phyloP scores from a whole-genome alignment of 768 basidiomycete genomes.

The Dictyophora rubrovolvata region DNA sequence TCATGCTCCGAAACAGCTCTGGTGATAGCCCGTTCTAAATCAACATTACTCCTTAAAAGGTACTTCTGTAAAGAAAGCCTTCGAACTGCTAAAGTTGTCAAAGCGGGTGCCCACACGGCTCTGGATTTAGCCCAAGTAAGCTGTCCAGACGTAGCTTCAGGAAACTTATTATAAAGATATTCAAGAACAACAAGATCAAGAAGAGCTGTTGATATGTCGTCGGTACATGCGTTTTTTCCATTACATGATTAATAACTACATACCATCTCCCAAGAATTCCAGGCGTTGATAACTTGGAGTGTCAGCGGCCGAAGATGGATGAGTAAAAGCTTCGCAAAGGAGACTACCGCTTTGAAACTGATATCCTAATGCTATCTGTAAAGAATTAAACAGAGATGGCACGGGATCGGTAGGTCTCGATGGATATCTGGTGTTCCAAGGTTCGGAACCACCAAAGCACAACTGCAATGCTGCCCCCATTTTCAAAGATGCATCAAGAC shows the following conservation, averaged over 20 bases:
- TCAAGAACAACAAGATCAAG: constrained; percentile 63
- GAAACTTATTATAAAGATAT: constrained; percentile 61
- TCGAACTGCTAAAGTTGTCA: constrained; percentile 60
- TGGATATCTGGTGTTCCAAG: constrained; percentile 56
- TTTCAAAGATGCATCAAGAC: constrained; percentile 56
- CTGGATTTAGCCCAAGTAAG: constrained; percentile 61
- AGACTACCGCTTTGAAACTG: constrained; percentile 52
- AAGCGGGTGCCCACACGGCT: constrained; percentile 62
- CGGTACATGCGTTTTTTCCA: background rate
- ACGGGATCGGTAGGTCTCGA: constrained; percentile 23
- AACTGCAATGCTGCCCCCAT: constrained; percentile 57
- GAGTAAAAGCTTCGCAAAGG: constrained; percentile 73
- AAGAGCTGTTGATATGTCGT: constrained; percentile 35
- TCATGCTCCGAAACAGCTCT: constrained; percentile 52
- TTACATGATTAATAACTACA: constrained; percentile 17
- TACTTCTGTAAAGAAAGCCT: constrained; percentile 58
- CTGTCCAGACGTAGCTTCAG: constrained; percentile 63
- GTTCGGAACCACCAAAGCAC: constrained; percentile 58
- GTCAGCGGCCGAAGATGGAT: constrained; percentile 59
- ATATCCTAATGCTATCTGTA: constrained; percentile 65
- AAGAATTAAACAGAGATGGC: constrained; percentile 36
- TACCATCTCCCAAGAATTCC: constrained; percentile 87
- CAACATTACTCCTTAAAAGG: constrained; percentile 57
- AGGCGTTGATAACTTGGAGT: constrained; percentile 71
- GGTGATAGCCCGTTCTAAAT: constrained; percentile 54